These are phyloP conservation scores for Boletus rex-veris DNA, from an alignment of 768 basidiomycete genomes.

Conservation along the genomic window DNA sequence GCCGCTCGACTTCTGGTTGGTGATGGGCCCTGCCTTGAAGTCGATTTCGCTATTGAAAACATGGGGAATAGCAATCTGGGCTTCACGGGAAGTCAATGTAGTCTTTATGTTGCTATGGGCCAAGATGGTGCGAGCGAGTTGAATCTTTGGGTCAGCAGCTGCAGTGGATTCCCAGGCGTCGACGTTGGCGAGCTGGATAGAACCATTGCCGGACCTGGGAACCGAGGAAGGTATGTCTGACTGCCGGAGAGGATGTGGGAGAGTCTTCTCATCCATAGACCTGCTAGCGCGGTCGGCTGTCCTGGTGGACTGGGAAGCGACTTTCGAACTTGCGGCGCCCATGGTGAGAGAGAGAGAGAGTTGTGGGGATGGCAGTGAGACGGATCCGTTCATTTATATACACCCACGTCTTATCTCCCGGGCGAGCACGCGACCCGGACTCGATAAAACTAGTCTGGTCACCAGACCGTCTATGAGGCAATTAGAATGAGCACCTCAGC, in stretches of 20 bases:
- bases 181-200: constrained; percentile 56
- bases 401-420: constrained; percentile 18
- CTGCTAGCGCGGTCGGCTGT: constrained; percentile 18
- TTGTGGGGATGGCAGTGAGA: constrained; percentile 9
- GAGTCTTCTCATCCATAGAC: constrained; percentile 28
- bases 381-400: constrained; percentile 24
- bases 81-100: constrained; percentile 60
- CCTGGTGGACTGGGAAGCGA: constrained; percentile 14
- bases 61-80: constrained; percentile 61
- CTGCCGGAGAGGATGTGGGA: neutral
- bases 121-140: constrained; percentile 75
- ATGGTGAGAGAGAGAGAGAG: constrained; percentile 14
- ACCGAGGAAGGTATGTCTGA: neutral
- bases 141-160: constrained; percentile 53
- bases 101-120: constrained; percentile 63
- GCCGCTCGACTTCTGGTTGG: constrained; percentile 86
- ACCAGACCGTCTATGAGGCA: too few species aligned
- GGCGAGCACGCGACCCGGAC: constrained; percentile 11
- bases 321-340: constrained; percentile 27
- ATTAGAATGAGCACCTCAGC: neutral
- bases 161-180: constrained; percentile 65
- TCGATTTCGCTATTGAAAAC: constrained; percentile 81
- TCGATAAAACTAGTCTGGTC: neutral
- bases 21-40: constrained; percentile 80
- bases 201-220: constrained; percentile 52